Conservation (phyloP, 2,329 filamentous ascomycete species). For the Pseudogymnoascus sp. region DNA sequence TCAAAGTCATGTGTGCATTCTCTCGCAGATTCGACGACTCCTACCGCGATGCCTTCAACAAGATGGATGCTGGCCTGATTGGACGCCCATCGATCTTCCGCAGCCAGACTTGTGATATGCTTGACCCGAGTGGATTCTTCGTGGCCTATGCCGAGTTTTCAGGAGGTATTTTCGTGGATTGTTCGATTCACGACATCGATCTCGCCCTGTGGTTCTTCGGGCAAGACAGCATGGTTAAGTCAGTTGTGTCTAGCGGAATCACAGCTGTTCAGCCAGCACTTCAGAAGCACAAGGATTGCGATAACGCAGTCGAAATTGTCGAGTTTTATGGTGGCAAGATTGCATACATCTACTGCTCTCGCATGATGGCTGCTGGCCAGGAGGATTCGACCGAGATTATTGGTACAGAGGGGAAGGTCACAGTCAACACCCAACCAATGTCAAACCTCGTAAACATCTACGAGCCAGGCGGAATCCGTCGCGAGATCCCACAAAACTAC, state of each 20-base stretch:
- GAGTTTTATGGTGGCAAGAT: conserved; percentile 59
- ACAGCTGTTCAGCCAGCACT: conserved; percentile 52
- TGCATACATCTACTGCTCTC: conserved; percentile 55
- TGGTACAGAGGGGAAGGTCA: conserved; percentile 56
- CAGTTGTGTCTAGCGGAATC: conserved; percentile 33
- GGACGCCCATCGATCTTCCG: neutral
- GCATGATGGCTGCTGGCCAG: conserved; percentile 63
- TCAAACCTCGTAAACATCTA: conserved; percentile 50
- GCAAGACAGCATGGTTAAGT: neutral
- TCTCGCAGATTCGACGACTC: neutral
- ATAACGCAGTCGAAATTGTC: conserved; percentile 59
- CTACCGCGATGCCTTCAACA: neutral
- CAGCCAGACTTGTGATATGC: conserved; percentile 10
- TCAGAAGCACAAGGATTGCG: conserved; percentile 49
- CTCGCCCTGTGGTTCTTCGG: conserved; percentile 22
- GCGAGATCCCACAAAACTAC: conserved; percentile 54
- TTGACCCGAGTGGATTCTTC: conserved; percentile 7
- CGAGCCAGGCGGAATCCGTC: conserved; percentile 45
- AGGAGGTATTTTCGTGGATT: conserved; percentile 6
- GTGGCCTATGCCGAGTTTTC: neutral
- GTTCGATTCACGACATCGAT: conserved; percentile 3
- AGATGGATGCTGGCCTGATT: neutral
- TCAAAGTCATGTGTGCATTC: conserved; percentile 34
- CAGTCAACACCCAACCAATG: conserved; percentile 52
- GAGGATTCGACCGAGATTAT: conserved; percentile 61